Evolutionary conservation across 371 early-diverging fungal species (phyloP), one percentile per base, ranked within the genome.

Genomic region (Lichtheimia hyalospora): DNA sequence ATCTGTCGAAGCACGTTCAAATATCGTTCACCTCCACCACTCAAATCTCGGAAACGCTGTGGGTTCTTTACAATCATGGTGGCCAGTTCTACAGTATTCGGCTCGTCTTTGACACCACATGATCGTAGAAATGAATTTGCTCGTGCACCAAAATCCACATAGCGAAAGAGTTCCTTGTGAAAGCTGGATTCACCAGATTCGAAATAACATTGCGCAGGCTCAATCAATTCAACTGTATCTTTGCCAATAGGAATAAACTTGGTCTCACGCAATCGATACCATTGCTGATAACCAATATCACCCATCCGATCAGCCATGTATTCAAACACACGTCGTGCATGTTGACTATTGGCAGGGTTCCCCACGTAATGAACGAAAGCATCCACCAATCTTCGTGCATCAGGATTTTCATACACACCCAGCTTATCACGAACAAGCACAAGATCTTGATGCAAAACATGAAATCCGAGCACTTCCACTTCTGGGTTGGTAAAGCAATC

Each of bases 91-190:
- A 81, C 60, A 0, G 91, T 88, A 0, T 89, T 82, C 0, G 95
- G 96, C 49, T 93, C 93, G 51, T 92, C 89, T 56, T 88, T 88
- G 39, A 94, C 93, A 48, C 96, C 96, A 61, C 95, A 95, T 0
- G 88, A 77, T 14, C 89, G 83, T 43, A 96, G 69, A 59, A 96
- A 96, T 15, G 82, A 68, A 61, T 92, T 89, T 6, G 92, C 92
- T 0, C 71, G 48, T 0, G 71, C 55, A 0, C 93, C 93, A 76
- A 92, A 95, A 66, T 90, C 87, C 49, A 92, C 82, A 52, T 82
- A 87, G 0, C 71, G 68, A 70, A 93, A 87, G 20, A 90, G 75
- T 28, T 85, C 81, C 21, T 75, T 79, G 58, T 83, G 83, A 52
- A 75, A 74, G 24, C 34, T 68, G 5, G 75, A 63, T 63, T 74